Evolutionary conservation across 768 basidiomycete species (phyloP).

Genomic region (Wakefieldia striispora): DNA sequence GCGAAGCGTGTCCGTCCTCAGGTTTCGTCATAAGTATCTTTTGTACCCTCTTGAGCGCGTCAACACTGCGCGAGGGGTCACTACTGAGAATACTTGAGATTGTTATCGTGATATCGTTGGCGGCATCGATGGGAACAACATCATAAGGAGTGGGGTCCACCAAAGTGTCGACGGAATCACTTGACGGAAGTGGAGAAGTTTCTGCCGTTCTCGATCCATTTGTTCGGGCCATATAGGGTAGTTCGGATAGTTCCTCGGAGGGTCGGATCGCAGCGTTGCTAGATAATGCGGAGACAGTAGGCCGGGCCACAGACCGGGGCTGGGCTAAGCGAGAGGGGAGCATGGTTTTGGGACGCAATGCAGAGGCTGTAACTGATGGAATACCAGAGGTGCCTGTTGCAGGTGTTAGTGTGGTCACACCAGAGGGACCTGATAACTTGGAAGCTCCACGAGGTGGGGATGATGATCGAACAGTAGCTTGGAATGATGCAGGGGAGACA

Average conservation of each 20-base stretch:
- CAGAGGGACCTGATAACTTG: constrained; percentile 38
- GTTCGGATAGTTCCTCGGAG: constrained; percentile 30
- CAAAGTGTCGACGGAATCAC: constrained; percentile 31
- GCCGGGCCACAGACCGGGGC: constrained; percentile 47
- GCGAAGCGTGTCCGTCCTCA: constrained; percentile 65
- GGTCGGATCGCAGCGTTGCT: constrained; percentile 23
- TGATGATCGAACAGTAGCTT: constrained; percentile 40
- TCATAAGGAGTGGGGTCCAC: constrained; percentile 33
- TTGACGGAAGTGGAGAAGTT: constrained; percentile 18
- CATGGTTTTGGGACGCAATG: constrained; percentile 60
- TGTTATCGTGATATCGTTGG: constrained; percentile 70
- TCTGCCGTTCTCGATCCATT: constrained; percentile 17
- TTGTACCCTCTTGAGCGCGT: constrained; percentile 91
- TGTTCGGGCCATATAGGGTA: constrained; percentile 24
- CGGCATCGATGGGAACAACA: constrained; percentile 9
- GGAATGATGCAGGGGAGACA: constrained; percentile 37
- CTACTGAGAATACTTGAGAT: constrained; percentile 90
- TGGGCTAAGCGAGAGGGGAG: constrained; percentile 74
- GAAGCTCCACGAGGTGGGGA: constrained; percentile 47
- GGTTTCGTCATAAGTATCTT: constrained; percentile 76
- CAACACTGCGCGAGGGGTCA: constrained; percentile 82
- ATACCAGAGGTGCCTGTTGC: constrained; percentile 20
- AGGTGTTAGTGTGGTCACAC: constrained; percentile 11
- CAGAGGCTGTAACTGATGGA: constrained; percentile 34
- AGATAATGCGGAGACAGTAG: constrained; percentile 22